Percentiles rank a stretch among this genome's conserved stretches.
phyloP scores from a whole-genome alignment of 78 protist species.

The Protostelium mycophagum region DNA sequence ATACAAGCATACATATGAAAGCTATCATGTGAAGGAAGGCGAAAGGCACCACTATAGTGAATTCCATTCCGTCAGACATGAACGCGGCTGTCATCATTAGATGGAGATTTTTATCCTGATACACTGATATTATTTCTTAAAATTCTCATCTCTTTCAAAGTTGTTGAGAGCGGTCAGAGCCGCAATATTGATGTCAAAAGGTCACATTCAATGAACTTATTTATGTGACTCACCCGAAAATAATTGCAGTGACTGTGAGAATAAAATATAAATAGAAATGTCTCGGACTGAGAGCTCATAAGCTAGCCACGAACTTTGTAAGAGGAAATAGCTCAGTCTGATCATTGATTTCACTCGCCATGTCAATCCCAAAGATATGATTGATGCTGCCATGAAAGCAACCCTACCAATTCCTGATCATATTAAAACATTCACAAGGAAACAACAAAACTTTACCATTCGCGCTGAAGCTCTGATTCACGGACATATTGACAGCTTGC shows the following conservation, averaged over 20 bases:
- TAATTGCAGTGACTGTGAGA: neutral
- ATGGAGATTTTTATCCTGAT: no score
- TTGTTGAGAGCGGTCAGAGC: no score
- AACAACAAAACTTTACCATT: no score
- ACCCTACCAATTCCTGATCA: neutral
- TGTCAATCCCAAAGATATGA: neutral
- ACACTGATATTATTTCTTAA: no score
- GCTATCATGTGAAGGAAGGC: neutral
- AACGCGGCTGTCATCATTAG: neutral
- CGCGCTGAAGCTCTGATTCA: neutral
- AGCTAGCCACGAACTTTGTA: neutral
- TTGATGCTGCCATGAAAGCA: neutral
- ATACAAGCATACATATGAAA: neutral
- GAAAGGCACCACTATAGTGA: neutral
- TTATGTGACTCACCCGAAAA: neutral
- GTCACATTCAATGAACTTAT: no score
- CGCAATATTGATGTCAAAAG: no score
- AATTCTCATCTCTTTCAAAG: neutral
- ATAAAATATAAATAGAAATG: neutral
- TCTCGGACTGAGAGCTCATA: neutral
- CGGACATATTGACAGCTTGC: neutral
- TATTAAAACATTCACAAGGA: neutral
- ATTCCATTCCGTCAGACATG: neutral
- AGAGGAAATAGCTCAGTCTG: neutral
- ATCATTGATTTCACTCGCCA: neutral